Conservation (phyloP, 2,329 filamentous ascomycete genomes). For the Thelonectria olida region DNA sequence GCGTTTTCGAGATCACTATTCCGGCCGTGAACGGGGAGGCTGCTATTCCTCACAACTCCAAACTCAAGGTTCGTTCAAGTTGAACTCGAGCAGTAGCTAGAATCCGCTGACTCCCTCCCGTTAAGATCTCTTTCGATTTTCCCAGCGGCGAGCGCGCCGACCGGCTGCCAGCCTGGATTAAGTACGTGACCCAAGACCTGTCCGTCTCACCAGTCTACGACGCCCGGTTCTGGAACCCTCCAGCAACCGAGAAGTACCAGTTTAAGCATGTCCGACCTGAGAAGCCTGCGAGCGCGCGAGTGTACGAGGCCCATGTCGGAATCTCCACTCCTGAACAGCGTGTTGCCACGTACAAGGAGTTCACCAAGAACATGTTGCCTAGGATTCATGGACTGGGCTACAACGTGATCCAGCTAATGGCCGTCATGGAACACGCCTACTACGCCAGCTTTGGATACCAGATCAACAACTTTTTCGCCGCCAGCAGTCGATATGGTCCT, state of each 20-base stretch:
- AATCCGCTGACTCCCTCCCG: constrained; percentile 13
- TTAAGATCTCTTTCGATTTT: constrained; percentile 82
- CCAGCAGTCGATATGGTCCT: constrained; percentile 91
- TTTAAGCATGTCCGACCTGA: constrained; percentile 86
- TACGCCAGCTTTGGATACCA: constrained; percentile 99
- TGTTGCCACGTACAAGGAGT: constrained; percentile 96
- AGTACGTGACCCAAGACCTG: constrained; percentile 93
- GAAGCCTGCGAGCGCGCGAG: constrained; percentile 85
- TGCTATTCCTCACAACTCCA: constrained; percentile 91
- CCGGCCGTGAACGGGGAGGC: constrained; percentile 78
- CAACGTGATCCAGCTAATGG: constrained; percentile 98
- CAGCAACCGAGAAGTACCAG: constrained; percentile 75
- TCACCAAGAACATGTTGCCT: constrained; percentile 90
- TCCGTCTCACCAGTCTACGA: constrained; percentile 92
- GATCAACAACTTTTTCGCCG: constrained; percentile 98
- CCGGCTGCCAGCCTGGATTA: constrained; percentile 95
- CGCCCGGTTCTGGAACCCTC: constrained; percentile 96
- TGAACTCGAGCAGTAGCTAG: background rate
- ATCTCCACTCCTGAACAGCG: constrained; percentile 91
- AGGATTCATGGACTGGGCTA: constrained; percentile 91
- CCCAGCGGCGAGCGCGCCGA: constrained; percentile 84
- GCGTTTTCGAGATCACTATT: constrained; percentile 85
- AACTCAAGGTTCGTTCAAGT: constrained; percentile 78
- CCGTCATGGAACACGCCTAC: constrained; percentile 99
- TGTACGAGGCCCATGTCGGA: constrained; percentile 98